Evolutionary conservation across 768 basidiomycete species (phyloP).

Genomic region (Lactifluus hygrophoroides): DNA sequence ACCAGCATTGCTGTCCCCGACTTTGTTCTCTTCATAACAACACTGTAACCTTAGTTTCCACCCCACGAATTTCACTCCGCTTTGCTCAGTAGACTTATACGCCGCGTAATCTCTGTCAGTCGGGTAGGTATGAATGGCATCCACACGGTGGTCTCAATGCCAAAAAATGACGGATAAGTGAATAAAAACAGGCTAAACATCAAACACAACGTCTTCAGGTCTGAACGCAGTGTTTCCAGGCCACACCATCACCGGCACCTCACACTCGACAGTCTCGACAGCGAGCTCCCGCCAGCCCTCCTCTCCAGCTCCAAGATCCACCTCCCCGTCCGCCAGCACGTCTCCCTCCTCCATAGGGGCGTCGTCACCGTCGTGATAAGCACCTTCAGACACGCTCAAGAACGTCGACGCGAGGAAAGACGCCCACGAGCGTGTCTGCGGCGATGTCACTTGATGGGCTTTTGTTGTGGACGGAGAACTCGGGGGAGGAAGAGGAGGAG

Average conservation of each 20-base stretch:
- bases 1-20: too few species aligned
- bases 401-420: conserved; percentile 35
- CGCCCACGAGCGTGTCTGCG: conserved; percentile 30
- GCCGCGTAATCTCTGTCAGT: not conserved
- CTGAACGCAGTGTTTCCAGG: conserved; percentile 85
- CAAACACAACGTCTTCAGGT: conserved; percentile 69
- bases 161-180: not conserved
- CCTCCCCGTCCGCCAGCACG: conserved; percentile 15
- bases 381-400: conserved; percentile 36
- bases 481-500: not conserved
- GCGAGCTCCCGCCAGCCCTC: conserved; percentile 54
- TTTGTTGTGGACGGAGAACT: conserved; percentile 16
- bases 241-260: conserved; percentile 83
- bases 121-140: not conserved
- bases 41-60: conserved; percentile 12
- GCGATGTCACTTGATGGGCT: not conserved
- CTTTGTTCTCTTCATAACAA: too few species aligned
- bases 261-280: conserved; percentile 89
- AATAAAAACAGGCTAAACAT: conserved; percentile 36
- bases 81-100: not conserved
- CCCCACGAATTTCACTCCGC: not conserved
- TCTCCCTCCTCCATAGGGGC: conserved; percentile 26
- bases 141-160: not conserved
- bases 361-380: conserved; percentile 53
- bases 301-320: conserved; percentile 27